A percentile compares a stretch with the other conserved stretches of the same genome.
phyloP scores from a whole-genome alignment of 495 filamentous ascomycete species.

The Neurospora sp. region DNA sequence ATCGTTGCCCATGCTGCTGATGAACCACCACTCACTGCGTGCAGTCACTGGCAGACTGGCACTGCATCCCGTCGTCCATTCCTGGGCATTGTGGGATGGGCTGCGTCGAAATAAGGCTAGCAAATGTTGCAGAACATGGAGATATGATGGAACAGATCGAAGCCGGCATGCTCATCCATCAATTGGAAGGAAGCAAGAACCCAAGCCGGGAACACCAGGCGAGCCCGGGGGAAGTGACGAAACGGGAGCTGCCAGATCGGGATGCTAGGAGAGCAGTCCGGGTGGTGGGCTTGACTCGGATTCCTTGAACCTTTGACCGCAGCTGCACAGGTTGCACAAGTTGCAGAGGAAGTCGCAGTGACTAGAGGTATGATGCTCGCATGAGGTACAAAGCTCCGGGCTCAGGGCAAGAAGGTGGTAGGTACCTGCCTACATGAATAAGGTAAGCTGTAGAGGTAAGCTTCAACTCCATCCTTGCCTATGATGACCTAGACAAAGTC shows the following conservation, averaged over 20 bases:
- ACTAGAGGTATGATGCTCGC: neutral
- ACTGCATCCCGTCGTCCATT: neutral
- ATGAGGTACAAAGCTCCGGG: neutral
- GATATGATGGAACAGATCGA: neutral
- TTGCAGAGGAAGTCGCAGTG: neutral
- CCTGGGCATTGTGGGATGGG: neutral
- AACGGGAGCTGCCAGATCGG: constrained; percentile 17
- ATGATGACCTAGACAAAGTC: neutral
- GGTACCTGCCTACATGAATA: neutral
- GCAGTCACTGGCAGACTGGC: neutral
- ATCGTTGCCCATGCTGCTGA: neutral
- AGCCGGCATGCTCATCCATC: neutral
- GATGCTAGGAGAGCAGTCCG: neutral
- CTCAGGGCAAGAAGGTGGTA: neutral
- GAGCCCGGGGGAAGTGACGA: constrained; percentile 16
- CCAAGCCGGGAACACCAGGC: constrained; percentile 1
- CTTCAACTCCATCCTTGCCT: neutral
- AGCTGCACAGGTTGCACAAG: neutral
- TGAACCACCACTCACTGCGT: neutral
- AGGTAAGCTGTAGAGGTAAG: neutral
- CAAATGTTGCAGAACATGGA: neutral
- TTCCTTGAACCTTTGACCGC: neutral
- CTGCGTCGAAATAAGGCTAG: neutral
- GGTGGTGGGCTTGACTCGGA: neutral
- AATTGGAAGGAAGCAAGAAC: neutral